phyloP scores from a whole-genome alignment of 441 rosid species.

The Euphorbia corollata region DNA sequence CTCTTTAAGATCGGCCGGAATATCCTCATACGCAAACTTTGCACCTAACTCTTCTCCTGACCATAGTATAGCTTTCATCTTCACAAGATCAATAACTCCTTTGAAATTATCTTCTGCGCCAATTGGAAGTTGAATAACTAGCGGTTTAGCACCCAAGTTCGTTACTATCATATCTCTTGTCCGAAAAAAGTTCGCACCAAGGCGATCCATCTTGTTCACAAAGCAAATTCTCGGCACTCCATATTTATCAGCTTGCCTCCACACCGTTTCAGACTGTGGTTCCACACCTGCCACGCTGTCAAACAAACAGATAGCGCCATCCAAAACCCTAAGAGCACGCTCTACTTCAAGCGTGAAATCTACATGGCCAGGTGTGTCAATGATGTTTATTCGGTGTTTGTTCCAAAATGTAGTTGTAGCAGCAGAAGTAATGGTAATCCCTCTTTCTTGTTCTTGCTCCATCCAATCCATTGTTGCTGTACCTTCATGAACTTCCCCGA shows the following conservation, averaged over 20 bases:
- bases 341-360: slow-evolving; percentile 97
- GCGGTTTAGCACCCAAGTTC: slow-evolving; percentile 90
- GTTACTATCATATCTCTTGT: slow-evolving; percentile 90
- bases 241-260: slow-evolving; percentile 98
- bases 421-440: slow-evolving; percentile 92
- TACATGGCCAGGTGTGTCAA: slow-evolving; percentile 94
- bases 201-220: slow-evolving; percentile 92
- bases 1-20: slow-evolving; percentile 72
- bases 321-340: slow-evolving; percentile 87
- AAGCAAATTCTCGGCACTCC: slow-evolving; percentile 97
- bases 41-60: slow-evolving; percentile 98
- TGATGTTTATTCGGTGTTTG: slow-evolving; percentile 81
- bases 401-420: slow-evolving; percentile 92
- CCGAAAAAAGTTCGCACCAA: slow-evolving; percentile 87
- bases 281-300: slow-evolving; percentile 99
- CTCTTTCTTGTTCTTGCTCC: slow-evolving; percentile 99
- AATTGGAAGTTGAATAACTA: slow-evolving; percentile 79
- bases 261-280: slow-evolving; percentile 97
- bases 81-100: slow-evolving; percentile 81
- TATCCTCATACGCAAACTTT: slow-evolving; percentile 63
- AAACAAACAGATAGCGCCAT: slow-evolving; percentile 88
- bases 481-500: slow-evolving; percentile 94
- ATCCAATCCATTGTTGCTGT: slow-evolving; percentile 99
- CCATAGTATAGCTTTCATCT: slow-evolving; percentile 85
- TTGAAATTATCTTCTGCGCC: slow-evolving; percentile 76